Conservation (phyloP, 2,329 filamentous ascomycete species). For the Colletotrichum sp. region DNA sequence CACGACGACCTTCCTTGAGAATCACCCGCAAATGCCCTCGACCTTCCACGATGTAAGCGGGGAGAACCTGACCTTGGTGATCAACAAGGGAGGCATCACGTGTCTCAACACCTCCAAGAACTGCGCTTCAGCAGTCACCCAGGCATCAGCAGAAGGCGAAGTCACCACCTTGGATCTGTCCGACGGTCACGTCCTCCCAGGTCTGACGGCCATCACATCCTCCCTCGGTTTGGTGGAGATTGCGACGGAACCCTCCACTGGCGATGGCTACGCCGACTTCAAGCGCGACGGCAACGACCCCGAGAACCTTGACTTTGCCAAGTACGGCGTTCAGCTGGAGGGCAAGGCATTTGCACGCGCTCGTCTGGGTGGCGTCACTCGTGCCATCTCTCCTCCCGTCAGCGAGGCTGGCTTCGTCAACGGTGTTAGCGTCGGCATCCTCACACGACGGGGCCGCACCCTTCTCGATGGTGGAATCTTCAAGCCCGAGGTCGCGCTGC, state of each 20-base stretch:
- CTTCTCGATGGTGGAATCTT: slow-evolving; percentile 46
- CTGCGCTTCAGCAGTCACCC: slow-evolving; percentile 7
- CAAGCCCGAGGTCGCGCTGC: slow-evolving; percentile 46
- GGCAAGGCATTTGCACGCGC: slow-evolving; percentile 46
- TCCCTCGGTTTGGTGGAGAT: slow-evolving; percentile 58
- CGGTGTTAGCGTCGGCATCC: slow-evolving; percentile 48
- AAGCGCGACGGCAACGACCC: slow-evolving; percentile 27
- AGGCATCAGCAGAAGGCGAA: slow-evolving; percentile 35
- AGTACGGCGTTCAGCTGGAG: slow-evolving; percentile 45
- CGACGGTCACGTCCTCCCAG: slow-evolving; percentile 53
- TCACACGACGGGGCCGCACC: slow-evolving; percentile 39
- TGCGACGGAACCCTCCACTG: slow-evolving; percentile 43
- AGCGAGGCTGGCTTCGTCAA: slow-evolving; percentile 32
- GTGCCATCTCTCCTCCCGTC: slow-evolving; percentile 44
- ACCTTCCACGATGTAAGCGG: slow-evolving; percentile 1
- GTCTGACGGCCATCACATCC: slow-evolving; percentile 53
- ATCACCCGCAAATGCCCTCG: slow-evolving; percentile 12
- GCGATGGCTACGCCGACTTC: slow-evolving; percentile 47
- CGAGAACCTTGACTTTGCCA: slow-evolving; percentile 39
- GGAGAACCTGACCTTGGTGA: slow-evolving; percentile 40
- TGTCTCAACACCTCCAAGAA: slow-evolving; percentile 35
- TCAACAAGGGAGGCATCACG: slow-evolving; percentile 42
- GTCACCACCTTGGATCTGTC: slow-evolving; percentile 37
- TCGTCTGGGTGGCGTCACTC: slow-evolving; percentile 47
- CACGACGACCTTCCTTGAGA: slow-evolving; percentile 36